Conservation (phyloP, 1,284 basidiomycete genomes). For the Moesziomyces antarcticus region DNA sequence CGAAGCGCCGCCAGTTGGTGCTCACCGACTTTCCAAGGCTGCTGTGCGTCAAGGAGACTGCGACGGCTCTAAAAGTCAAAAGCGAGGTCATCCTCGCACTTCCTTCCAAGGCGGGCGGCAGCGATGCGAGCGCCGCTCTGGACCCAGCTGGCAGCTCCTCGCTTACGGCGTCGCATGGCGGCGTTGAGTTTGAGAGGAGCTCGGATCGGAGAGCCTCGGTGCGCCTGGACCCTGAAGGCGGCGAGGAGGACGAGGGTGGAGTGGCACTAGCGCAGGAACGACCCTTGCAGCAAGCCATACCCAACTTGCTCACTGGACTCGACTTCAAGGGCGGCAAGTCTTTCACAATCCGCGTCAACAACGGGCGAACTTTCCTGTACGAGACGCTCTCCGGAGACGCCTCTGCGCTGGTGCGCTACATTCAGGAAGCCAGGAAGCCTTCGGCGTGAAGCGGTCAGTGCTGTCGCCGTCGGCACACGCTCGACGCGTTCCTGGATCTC, state of each 20-base stretch:
- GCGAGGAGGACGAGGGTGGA: not conserved
- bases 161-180: constrained; percentile 1
- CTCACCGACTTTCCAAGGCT: constrained; percentile 72
- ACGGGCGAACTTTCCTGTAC: constrained; percentile 45
- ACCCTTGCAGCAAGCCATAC: constrained; percentile 17
- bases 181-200: constrained; percentile 14
- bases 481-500: not conserved
- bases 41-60: constrained; percentile 71
- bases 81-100: constrained; percentile 69
- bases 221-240: constrained; percentile 4
- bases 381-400: constrained; percentile 60
- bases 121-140: constrained; percentile 56
- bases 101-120: constrained; percentile 53
- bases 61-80: constrained; percentile 69
- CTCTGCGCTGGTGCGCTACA: constrained; percentile 46
- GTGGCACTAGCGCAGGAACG: not conserved
- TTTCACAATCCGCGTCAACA: constrained; percentile 47
- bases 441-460: not conserved
- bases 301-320: constrained; percentile 50
- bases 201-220: constrained; percentile 5
- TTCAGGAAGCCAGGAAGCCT: constrained; percentile 36
- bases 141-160: constrained; percentile 9
- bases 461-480: not conserved
- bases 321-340: constrained; percentile 39
- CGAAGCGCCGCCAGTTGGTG: constrained; percentile 70